phyloP scores from a whole-genome alignment of 2,329 filamentous ascomycete species.

The Didymosphaeria variabile region DNA sequence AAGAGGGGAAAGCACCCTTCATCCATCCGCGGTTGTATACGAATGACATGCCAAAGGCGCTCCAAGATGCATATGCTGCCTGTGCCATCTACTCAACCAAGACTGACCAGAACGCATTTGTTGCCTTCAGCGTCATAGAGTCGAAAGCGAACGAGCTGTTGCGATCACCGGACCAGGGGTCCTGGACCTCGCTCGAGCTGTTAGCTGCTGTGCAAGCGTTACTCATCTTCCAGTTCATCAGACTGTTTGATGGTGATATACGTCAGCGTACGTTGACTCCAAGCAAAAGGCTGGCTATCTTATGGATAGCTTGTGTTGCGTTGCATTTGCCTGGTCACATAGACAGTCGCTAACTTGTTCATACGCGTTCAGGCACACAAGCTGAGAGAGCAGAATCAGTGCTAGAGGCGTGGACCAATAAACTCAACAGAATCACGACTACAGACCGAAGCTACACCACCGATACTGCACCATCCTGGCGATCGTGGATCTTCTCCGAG shows the following conservation, averaged over 20 bases:
- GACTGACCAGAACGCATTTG: constrained; percentile 16
- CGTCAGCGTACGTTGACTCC: constrained; percentile 20
- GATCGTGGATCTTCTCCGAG: constrained; percentile 45
- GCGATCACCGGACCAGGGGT: constrained; percentile 13
- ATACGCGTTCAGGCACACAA: constrained; percentile 8
- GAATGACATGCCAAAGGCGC: constrained; percentile 14
- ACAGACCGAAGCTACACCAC: constrained; percentile 23
- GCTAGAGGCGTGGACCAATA: constrained; percentile 32
- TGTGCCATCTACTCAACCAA: constrained; percentile 26
- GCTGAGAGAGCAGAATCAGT: constrained; percentile 34
- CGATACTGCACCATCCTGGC: constrained; percentile 28
- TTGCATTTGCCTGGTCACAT: background rate
- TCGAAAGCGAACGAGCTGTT: constrained; percentile 22
- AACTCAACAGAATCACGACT: constrained; percentile 21
- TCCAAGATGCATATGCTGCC: constrained; percentile 27
- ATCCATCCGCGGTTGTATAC: constrained; percentile 25
- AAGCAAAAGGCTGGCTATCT: background rate
- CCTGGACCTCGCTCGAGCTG: constrained; percentile 17
- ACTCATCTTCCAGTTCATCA: constrained; percentile 38
- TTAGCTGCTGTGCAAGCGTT: constrained; percentile 33
- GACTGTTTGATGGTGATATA: constrained; percentile 38
- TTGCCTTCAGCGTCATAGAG: constrained; percentile 24
- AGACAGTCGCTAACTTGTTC: background rate
- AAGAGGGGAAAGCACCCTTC: constrained; percentile 24
- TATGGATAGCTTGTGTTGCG: background rate